Base-by-base conservation (phyloP, 2,329 filamentous ascomycete species). In the Gnomoniopsis smithogilvyi region DNA sequence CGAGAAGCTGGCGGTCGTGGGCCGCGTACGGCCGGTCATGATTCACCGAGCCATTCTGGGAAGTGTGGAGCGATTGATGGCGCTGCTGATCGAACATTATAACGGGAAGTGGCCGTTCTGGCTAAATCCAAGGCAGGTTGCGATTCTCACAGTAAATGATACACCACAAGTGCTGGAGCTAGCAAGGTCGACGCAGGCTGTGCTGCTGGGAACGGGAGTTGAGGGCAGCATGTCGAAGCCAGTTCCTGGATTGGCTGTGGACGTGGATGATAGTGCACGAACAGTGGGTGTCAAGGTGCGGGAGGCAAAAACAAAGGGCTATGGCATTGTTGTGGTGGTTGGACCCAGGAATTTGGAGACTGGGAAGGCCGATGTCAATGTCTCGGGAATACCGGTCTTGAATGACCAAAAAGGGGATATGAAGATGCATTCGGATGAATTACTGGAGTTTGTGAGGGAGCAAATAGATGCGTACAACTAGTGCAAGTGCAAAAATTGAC, bases 21-120 rank as follows among this genome's bases (percentile, higher is more conserved):
- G 87, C 19, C 77, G 79, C 1, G 88, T 88, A 3, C 80, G 77
- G 1, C 92, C 92, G 0, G 91, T 96, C 41, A 83, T 96, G 68
- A 88, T 96, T 54, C 92, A 96, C 70, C 85, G 92, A 52, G 92
- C 92, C 15, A 89, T 96, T 38, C 81, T 96, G 54, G 92, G 92
- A 17, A 95, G 90, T 0, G 82, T 96, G 6, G 92, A 96, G 73
- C 83, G 92, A 49, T 85, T 96, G 62, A 88, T 96, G 81, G 92
- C 92, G 3, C 78, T 96, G 15, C 74, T 96, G 45, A 93, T 95
- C 57, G 92, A 96, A 73, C 88, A 91, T 64, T 91, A 93, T 66
- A 81, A 88, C 58, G 90, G 90, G 17, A 83, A 81, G 59, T 96
- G 91, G 85, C 92, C 92, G 3, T 94, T 96, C 70, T 96, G 92